These are phyloP conservation scores for Vanrija humicola DNA, from an alignment of 1,284 basidiomycete species.

Conservation along the genomic window DNA sequence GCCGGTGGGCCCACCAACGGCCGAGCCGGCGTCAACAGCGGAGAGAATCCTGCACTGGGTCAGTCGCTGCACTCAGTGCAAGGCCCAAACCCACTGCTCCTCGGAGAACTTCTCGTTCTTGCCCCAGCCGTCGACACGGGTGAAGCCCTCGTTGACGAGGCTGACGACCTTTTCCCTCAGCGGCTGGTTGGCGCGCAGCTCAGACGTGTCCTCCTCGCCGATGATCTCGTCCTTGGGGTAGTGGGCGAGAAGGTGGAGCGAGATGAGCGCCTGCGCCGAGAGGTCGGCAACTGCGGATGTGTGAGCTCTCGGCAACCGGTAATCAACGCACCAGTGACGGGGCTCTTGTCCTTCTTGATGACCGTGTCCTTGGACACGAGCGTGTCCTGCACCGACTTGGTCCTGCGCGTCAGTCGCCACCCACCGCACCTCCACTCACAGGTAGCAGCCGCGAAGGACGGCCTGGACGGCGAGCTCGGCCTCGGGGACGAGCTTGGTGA, in stretches of 20 bases:
- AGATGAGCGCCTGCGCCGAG: slow-evolving; percentile 83
- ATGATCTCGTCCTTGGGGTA: slow-evolving; percentile 87
- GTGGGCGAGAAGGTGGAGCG: slow-evolving; percentile 65
- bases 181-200: slow-evolving; percentile 59
- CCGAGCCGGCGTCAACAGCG: slow-evolving; percentile 80
- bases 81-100: slow-evolving; percentile 60
- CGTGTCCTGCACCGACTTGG: slow-evolving; percentile 81
- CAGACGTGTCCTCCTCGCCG: slow-evolving; percentile 90
- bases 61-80: not conserved
- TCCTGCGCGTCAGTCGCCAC: slow-evolving; percentile 50
- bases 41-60: slow-evolving; percentile 62
- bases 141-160: slow-evolving; percentile 78
- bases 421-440: slow-evolving; percentile 24
- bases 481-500: slow-evolving; percentile 37
- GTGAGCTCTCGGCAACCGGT: not conserved
- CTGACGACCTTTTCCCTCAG: slow-evolving; percentile 69
- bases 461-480: slow-evolving; percentile 74
- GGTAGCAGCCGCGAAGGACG: slow-evolving; percentile 76
- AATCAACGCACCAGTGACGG: slow-evolving; percentile 72
- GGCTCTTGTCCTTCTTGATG: slow-evolving; percentile 89
- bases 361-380: slow-evolving; percentile 83
- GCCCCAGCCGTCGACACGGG: slow-evolving; percentile 37
- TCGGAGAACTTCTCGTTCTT: slow-evolving; percentile 33
- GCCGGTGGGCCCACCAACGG: slow-evolving; percentile 69
- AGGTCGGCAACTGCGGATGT: slow-evolving; percentile 72